Base-by-base conservation (phyloP, 1,284 basidiomycete genomes). In the Pseudozyma sp. region DNA sequence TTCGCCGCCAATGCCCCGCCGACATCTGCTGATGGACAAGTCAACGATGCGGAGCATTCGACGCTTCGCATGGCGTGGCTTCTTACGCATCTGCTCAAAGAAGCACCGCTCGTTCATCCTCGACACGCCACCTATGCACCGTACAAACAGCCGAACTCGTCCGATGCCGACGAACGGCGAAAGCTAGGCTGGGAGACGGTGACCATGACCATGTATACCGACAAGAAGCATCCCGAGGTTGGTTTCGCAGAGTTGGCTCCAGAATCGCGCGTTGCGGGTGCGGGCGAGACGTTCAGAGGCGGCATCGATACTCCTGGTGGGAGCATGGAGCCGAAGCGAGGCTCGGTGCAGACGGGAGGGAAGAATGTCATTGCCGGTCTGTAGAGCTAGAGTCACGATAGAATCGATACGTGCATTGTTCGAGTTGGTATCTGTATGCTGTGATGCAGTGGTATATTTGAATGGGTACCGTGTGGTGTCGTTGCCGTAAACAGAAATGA, bases 101-200 rank as follows among this genome's bases (percentile, higher is more conserved):
- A 81, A 30, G 59, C 72, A 0, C 82, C 82, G 8, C 73, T 84
- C 9, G 52, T 82, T n/a, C 82, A 84, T 34, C 82, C 82, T 3
- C 66, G 65, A 9, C 65, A 81, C 16, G 70, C 81, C 10, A 30
- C 46, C 50, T 61, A 75, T n/a, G 66, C 68, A 2, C 46, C 48
- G 13, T 70, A 68, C 57, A 37, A 44, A 29, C 57, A 58, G 5
- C 45, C 65, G 11, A 4, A 24, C 0, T 30, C 62, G 7, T 16
- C 59, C 30, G 19, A 64, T 44, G 16, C 24, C 24, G 57, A 72
- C 29, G 47, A 69, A 47, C 40, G 58, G 9, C 46, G 53, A 37
- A 65, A 44, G 30, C 33, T 68, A 2, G 59, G 68, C 19, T 56
- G 68, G 55, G 68, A 74, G 13, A 59, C 30, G n/a, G 11, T 69